Evolutionary conservation across 495 filamentous ascomycete genomes (phyloP), one percentile per base, ranked within the genome.

Genomic region (Jackrogersella multiformis): DNA sequence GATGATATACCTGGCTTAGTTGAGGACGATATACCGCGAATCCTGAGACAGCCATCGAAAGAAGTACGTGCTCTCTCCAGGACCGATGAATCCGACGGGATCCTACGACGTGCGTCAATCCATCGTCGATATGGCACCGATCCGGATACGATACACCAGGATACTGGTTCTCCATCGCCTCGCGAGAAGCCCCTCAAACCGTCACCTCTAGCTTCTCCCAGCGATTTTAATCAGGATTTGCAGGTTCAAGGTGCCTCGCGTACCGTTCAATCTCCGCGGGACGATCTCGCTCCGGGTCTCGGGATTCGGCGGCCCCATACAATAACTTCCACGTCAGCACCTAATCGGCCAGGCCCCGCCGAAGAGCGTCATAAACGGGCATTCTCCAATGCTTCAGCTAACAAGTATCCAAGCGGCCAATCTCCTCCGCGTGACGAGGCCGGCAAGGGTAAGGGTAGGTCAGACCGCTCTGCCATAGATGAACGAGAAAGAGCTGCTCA

Each of bases 1-100:
- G 88, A 86, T 32, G 85, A 88, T 1, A 98, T 98, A 64, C 95
- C 95, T 2, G 92, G 89, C 10, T 80, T 97, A 21, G 85, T 92
- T 10, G 88, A 85, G 20, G 92, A 96, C 64, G 93, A 96, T 74
- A 60, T 84, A 34, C 85, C 88, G 16, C 76, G 74, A 56, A 72
- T 80, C 36, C 73, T 66, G 61, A 66, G 61, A 20, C 60, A 52
- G 3, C 44, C 52, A 12, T 58, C 73, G 23, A 69, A 51, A 26
- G 77, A 80, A 32, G 46, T 63, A 3, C 70, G 69, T 53, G 46
- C 64, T 39, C 16, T 63, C 7, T 61, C 64, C 0, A 76, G 61
- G 63, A 70, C 70, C 0, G 76, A 79, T 1, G 79, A 79, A 10
- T 30, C 64, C 2, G 51, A 57, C 8, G n/a, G 45, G 1, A 45